A percentile compares a stretch with the other conserved stretches of the same genome.
phyloP scores from a whole-genome alignment of 352 stramenopile genomes.

The Globisporangium cylindrosporum region DNA sequence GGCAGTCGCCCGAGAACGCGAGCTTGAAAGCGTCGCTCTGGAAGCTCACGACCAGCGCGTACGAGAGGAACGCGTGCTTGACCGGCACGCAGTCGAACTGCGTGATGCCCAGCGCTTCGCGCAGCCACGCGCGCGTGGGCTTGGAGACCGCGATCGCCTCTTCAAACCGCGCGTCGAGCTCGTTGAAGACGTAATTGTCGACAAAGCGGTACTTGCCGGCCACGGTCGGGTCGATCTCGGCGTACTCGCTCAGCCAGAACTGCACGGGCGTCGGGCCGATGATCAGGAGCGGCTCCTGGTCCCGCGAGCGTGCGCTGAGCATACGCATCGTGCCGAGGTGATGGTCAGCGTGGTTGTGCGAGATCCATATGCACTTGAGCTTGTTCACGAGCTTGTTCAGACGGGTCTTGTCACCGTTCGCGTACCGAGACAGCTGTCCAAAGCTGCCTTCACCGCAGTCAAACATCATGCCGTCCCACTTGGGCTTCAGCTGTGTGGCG shows the following conservation, averaged over 20 bases:
- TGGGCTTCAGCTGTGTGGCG: neutral
- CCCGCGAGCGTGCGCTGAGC: constrained; percentile 63
- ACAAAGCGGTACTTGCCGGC: constrained; percentile 86
- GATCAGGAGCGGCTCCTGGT: constrained; percentile 78
- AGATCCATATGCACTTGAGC: constrained; percentile 95
- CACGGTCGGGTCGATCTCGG: constrained; percentile 70
- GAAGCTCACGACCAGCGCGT: constrained; percentile 84
- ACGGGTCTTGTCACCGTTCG: constrained; percentile 32
- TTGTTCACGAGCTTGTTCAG: constrained; percentile 56
- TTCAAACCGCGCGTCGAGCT: constrained; percentile 36
- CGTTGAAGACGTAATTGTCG: constrained; percentile 85
- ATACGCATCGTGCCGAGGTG: constrained; percentile 93
- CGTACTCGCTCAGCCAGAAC: constrained; percentile 92
- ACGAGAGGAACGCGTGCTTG: constrained; percentile 90
- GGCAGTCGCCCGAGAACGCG: constrained; percentile 94
- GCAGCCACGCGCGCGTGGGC: constrained; percentile 37
- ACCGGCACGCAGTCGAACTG: constrained; percentile 70
- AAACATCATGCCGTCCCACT: constrained; percentile 83
- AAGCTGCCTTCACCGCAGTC: constrained; percentile 97
- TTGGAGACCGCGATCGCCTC: constrained; percentile 32
- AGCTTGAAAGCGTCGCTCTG: constrained; percentile 64
- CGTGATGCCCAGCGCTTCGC: constrained; percentile 38
- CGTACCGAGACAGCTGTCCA: constrained; percentile 87
- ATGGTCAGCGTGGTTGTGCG: constrained; percentile 97
- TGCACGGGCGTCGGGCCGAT: constrained; percentile 90